phyloP scores from a whole-genome alignment of 2,329 filamentous ascomycete genomes.

The Sclerotinia subarctica region DNA sequence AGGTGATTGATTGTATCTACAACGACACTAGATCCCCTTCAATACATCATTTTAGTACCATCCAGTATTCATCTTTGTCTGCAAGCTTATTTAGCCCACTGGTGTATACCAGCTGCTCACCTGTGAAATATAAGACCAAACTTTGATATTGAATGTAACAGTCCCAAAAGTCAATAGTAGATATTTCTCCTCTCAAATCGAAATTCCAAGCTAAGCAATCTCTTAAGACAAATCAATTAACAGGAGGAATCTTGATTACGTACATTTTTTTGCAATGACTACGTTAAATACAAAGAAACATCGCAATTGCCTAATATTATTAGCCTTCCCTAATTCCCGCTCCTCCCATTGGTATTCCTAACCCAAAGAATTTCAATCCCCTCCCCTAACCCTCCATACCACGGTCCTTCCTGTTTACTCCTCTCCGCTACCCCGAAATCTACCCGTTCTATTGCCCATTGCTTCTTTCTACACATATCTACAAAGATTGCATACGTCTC shows the following conservation, averaged over 20 bases:
- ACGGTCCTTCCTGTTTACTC: constrained; percentile 56
- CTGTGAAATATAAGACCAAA: not conserved
- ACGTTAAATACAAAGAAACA: not conserved
- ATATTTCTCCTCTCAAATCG: not conserved
- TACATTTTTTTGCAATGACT: not conserved
- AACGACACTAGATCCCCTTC: not conserved
- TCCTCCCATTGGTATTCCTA: not conserved
- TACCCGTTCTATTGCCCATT: constrained; percentile 45
- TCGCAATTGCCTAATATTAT: not conserved
- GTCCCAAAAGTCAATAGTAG: not conserved
- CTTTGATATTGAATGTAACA: not conserved
- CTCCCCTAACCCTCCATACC: constrained; percentile 46
- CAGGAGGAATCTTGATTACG: too few species aligned
- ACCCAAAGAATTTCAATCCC: constrained; percentile 17
- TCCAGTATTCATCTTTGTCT: not conserved
- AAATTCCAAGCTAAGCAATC: not conserved
- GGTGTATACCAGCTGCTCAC: not conserved
- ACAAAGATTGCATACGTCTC: constrained; percentile 66
- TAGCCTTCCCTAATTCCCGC: too few species aligned
- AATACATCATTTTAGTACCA: not conserved
- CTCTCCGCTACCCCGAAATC: constrained; percentile 43
- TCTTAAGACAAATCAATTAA: not conserved
- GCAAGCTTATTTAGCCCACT: not conserved
- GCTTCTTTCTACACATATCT: constrained; percentile 47
- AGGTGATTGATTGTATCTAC: not conserved